Conservation (phyloP, 495 filamentous ascomycete genomes). For the Penicillium cinerascens region DNA sequence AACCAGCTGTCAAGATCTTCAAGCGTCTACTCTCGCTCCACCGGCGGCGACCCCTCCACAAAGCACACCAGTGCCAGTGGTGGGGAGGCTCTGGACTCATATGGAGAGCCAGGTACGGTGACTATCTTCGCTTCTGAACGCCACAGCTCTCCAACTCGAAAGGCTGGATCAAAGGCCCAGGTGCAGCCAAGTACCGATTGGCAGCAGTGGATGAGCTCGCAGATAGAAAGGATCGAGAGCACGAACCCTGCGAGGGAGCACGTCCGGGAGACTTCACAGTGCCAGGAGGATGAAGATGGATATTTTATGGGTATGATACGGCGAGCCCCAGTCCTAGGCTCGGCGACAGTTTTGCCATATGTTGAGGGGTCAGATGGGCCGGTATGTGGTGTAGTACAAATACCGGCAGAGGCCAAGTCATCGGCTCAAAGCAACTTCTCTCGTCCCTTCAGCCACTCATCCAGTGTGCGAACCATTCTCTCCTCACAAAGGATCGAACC, state of each 20-base stretch:
- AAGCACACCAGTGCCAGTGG: conserved; percentile 8
- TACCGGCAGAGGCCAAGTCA: conserved; percentile 7
- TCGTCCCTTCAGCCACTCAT: conserved; percentile 33
- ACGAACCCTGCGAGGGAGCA: conserved; percentile 42
- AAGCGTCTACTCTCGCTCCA: conserved; percentile 57
- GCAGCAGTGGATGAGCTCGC: conserved; percentile 48
- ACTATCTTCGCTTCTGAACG: conserved; percentile 44
- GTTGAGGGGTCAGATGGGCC: not conserved
- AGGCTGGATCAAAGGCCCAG: conserved; percentile 4
- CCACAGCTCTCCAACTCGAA: conserved; percentile 36
- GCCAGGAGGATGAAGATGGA: conserved; percentile 43
- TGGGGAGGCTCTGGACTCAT: not conserved
- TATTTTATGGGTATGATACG: conserved; percentile 14
- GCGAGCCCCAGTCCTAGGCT: not conserved
- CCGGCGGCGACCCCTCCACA: conserved; percentile 40
- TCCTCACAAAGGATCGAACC: conserved; percentile 15
- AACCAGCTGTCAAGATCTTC: conserved; percentile 29
- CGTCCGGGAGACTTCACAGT: conserved; percentile 59
- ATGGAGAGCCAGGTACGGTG: conserved; percentile 36
- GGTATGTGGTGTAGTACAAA: not conserved
- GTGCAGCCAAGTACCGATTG: conserved; percentile 37
- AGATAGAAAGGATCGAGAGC: conserved; percentile 39
- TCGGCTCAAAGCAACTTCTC: conserved; percentile 34
- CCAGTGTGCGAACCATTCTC: conserved; percentile 28
- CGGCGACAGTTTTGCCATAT: not conserved